Evolutionary conservation across 495 filamentous ascomycete genomes (phyloP).

Genomic region (Lindgomyces ingoldianus): DNA sequence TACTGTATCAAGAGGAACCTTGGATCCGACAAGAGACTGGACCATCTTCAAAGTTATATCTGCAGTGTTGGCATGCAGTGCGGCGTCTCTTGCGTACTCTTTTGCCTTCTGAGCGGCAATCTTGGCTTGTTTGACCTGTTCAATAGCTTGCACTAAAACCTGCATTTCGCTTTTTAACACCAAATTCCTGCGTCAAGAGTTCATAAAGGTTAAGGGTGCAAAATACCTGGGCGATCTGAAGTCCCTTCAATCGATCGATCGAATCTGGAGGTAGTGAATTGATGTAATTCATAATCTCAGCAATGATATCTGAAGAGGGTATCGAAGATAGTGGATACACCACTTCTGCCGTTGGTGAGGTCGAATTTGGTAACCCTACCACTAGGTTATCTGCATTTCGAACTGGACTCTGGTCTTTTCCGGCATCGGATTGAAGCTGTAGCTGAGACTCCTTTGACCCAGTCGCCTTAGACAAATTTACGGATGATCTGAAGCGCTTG

Average conservation of each 20-base stretch:
- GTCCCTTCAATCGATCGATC: conserved; percentile 1
- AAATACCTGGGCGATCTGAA: conserved; percentile 19
- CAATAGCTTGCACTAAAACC: conserved; percentile 5
- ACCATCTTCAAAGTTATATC: neutral
- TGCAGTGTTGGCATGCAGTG: neutral
- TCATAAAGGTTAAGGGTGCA: conserved; percentile 4
- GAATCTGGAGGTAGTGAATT: neutral
- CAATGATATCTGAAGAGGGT: no score
- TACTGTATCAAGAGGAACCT: neutral
- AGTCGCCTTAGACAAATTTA: neutral
- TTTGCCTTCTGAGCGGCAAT: conserved; percentile 7
- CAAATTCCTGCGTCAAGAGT: conserved; percentile 2
- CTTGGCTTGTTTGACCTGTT: neutral
- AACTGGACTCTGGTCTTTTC: neutral
- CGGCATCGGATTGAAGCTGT: neutral
- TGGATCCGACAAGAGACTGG: neutral
- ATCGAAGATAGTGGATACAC: no score
- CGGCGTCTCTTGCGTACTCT: conserved; percentile 13
- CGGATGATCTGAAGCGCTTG: conserved; percentile 12
- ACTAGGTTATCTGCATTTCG: neutral
- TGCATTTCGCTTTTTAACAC: conserved; percentile 3
- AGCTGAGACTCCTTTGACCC: neutral
- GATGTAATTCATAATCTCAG: conserved; percentile 4
- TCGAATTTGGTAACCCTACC: neutral
- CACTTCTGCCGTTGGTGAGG: neutral